Percentiles rank a stretch among this genome's conserved stretches.
Evolutionary conservation across 2,329 filamentous ascomycete species (phyloP).

Genomic region (Nemania abortiva): DNA sequence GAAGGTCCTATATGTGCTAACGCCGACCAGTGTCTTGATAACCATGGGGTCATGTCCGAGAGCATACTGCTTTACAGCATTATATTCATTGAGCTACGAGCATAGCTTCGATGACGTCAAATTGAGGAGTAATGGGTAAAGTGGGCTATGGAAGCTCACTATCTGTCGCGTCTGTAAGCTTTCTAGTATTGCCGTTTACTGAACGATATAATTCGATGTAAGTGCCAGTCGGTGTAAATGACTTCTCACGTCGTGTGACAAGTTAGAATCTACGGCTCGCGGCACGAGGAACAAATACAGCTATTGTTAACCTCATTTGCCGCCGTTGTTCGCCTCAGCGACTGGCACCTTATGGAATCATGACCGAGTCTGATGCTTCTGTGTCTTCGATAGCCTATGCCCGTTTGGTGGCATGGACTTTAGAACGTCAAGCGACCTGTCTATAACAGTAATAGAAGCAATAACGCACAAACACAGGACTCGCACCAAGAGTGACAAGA

Average conservation of each 20-base stretch:
- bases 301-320: too few species aligned
- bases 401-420: not conserved
- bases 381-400: not conserved
- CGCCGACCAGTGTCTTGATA: not conserved
- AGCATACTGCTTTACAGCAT: not conserved
- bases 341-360: too few species aligned
- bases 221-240: not conserved
- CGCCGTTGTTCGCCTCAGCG: too few species aligned
- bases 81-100: not conserved
- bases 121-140: not conserved
- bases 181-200: not conserved
- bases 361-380: not conserved
- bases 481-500: not conserved
- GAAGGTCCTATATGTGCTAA: not conserved
- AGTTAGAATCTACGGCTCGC: too few species aligned
- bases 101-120: not conserved
- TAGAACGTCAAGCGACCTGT: not conserved
- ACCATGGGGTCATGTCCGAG: too few species aligned
- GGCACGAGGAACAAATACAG: too few species aligned
- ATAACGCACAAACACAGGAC: not conserved
- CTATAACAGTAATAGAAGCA: too few species aligned
- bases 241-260: too few species aligned
- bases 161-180: too few species aligned
- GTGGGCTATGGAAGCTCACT: not conserved
- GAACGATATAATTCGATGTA: not conserved